Conservation (phyloP, 176 grass and related monocot species). For the Coix lacrymajobi region DNA sequence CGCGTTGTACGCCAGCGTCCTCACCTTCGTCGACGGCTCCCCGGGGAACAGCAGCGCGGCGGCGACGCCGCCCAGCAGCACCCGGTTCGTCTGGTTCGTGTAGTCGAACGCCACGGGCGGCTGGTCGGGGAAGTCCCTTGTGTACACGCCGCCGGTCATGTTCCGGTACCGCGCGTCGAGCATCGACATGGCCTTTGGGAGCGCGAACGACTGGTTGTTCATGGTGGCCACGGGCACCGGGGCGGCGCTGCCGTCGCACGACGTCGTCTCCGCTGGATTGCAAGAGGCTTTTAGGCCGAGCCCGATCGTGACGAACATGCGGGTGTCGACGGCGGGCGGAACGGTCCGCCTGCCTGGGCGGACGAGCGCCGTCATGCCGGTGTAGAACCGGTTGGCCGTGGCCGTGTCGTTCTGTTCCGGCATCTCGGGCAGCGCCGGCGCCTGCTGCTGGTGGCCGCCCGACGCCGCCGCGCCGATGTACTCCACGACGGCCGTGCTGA, state of each 20-base stretch:
- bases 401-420: slow-evolving; percentile 29
- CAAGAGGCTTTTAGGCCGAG: slow-evolving; percentile 31
- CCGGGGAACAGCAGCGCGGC: not conserved
- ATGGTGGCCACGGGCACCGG: slow-evolving; percentile 24
- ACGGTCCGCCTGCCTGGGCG: slow-evolving; percentile 16
- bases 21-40: slow-evolving; percentile 39
- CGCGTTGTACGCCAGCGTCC: slow-evolving; percentile 37
- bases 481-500: slow-evolving; percentile 35
- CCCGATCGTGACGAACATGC: slow-evolving; percentile 55
- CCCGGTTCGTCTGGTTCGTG: slow-evolving; percentile 15
- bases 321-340: slow-evolving; percentile 43
- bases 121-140: slow-evolving; percentile 52
- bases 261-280: slow-evolving; percentile 5
- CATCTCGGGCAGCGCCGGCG: slow-evolving; percentile 19
- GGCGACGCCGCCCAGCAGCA: not conserved
- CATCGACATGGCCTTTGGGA: slow-evolving; percentile 35
- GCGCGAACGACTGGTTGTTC: slow-evolving; percentile 65
- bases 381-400: slow-evolving; percentile 45
- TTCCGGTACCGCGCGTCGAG: slow-evolving; percentile 39
- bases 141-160: slow-evolving; percentile 22
- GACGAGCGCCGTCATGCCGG: slow-evolving; percentile 36
- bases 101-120: slow-evolving; percentile 51
- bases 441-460: not conserved
- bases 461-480: slow-evolving; percentile 20
- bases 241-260: slow-evolving; percentile 10